Conservation (phyloP, 129 eudicot species). For the Escallonia rubra region DNA sequence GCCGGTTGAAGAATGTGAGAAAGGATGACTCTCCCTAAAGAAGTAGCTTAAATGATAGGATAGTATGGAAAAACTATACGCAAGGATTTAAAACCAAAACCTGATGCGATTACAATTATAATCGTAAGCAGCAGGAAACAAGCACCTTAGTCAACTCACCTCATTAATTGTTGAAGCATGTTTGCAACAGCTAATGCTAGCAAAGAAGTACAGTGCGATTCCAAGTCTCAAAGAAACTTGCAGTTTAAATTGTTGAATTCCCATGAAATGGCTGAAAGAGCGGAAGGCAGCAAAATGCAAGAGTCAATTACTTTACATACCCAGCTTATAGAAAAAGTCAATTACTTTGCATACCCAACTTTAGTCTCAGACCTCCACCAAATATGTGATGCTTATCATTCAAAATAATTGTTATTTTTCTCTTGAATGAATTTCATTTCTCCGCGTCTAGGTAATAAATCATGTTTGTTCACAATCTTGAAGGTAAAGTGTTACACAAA, state of each 20-base stretch:
- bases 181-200: conserved; percentile 20
- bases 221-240: conserved; percentile 26
- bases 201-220: conserved; percentile 24
- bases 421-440: no score
- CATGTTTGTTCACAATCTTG: no score
- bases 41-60: neutral
- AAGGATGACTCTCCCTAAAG: neutral
- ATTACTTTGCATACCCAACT: no score
- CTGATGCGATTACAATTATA: neutral
- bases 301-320: no score
- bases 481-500: no score
- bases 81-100: neutral
- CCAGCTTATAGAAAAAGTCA: no score
- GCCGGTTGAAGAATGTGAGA: no score
- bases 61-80: neutral
- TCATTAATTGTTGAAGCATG: conserved; percentile 15
- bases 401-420: no score
- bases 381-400: no score
- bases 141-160: conserved; percentile 16
- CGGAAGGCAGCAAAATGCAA: no score
- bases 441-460: no score
- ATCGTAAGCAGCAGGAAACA: neutral
- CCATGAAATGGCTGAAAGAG: conserved; percentile 33
- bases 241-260: conserved; percentile 20
- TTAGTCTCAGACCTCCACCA: no score